phyloP scores from a whole-genome alignment of 495 filamentous ascomycete genomes.

The Pyrenopolyporus hunteri region DNA sequence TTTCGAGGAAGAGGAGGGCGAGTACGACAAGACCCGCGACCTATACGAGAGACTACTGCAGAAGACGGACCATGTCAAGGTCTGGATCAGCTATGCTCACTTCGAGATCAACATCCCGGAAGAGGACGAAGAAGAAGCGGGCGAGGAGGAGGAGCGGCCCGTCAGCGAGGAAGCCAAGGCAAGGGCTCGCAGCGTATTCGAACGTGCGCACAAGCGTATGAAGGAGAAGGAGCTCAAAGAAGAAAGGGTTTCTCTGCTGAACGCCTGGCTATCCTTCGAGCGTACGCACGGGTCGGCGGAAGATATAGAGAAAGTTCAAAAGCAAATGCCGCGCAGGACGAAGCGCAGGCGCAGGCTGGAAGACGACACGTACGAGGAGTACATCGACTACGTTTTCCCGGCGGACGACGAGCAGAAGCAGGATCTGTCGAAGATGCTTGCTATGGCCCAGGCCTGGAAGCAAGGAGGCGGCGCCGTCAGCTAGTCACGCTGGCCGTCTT shows the following conservation, averaged over 20 bases:
- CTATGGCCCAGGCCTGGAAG: constrained; percentile 91
- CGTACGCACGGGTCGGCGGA: constrained; percentile 76
- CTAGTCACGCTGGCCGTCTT: constrained; percentile 1
- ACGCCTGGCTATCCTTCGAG: constrained; percentile 92
- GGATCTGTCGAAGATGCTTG: constrained; percentile 80
- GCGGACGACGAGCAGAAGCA: constrained; percentile 90
- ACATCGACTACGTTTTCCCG: constrained; percentile 96
- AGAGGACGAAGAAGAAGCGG: constrained; percentile 57
- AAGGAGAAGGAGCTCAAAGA: constrained; percentile 93
- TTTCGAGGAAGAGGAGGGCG: constrained; percentile 92
- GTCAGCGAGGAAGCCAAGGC: constrained; percentile 83
- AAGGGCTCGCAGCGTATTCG: constrained; percentile 82
- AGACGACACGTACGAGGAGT: constrained; percentile 96
- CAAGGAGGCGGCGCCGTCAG: constrained; percentile 52
- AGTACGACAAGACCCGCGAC: constrained; percentile 79
- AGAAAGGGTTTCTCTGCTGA: constrained; percentile 87
- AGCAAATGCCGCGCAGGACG: constrained; percentile 89
- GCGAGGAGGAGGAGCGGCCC: constrained; percentile 64
- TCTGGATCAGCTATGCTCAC: constrained; percentile 96
- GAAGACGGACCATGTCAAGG: constrained; percentile 97
- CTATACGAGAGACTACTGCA: constrained; percentile 90
- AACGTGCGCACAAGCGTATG: constrained; percentile 84
- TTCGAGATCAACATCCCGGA: constrained; percentile 92
- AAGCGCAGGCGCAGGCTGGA: constrained; percentile 95
- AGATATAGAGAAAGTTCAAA: constrained; percentile 83